Evolutionary conservation across 257 asterid genomes (phyloP), one percentile per base, ranked within the genome.

Genomic region (Petunia axillaris): DNA sequence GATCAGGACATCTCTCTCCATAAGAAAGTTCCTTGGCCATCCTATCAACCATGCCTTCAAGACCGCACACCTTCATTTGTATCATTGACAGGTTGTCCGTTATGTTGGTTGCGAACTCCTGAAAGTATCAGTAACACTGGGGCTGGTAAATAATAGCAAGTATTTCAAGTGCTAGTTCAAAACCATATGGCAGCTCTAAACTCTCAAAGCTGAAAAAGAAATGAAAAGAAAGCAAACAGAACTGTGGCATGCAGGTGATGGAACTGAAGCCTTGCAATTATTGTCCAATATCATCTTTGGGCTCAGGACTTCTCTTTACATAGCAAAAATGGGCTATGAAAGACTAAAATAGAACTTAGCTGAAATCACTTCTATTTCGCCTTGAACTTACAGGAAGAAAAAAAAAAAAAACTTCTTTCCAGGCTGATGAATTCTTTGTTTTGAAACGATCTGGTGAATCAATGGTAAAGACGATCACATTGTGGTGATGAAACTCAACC

Each of bases 31-130:
- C 97, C 75, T 89, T 89, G 63, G 94, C 88, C 90, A 95, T 85
- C 81, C 90, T 90, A 85, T 90, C 91, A 57, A 95, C 91, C 85
- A 91, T 90, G 41, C 82, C 80, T 83, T 95, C 99, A 80, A 95
- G 94, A 89, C 88, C 88, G 63, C 97, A 91, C 71, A 95, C 99
- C 85, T 95, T 95, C 81, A 73, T 62, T 90, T 92, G 98, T 84
- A 93, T 87, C 85, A 82, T 75, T 53, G 98, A 93, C 86, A 95
- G 85, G 86, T 92, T 91, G 79, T 92, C 97, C 91, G 88, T 82
- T 60, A 91, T 77, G 64, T 91, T 88, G 82, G 90, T 75, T 64
- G 97, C 84, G 80, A 95, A 90, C 66, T 79, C 91, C 98, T 95
- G 92, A 64, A 85, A 73, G 43, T 50, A 50, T 73, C 13, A 64